These are phyloP conservation scores for Xylaria venustula DNA, from an alignment of 495 filamentous ascomycete species.

Conservation along the genomic window DNA sequence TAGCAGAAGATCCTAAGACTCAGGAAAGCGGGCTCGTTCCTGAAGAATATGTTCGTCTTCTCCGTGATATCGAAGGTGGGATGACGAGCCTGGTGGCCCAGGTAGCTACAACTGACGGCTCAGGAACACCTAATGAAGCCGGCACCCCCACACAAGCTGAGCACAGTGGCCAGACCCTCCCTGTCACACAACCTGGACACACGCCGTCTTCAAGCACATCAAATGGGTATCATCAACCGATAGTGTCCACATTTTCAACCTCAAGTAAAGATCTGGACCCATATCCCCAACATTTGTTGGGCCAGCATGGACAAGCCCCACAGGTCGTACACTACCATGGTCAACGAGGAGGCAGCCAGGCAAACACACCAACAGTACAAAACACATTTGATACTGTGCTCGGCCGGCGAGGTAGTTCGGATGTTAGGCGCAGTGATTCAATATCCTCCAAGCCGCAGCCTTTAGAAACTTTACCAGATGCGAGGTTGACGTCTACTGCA, in stretches of 20 bases:
- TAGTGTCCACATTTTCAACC: slow-evolving; percentile 73
- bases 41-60: slow-evolving; percentile 91
- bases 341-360: slow-evolving; percentile 58
- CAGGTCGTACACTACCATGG: slow-evolving; percentile 63
- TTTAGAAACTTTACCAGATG: slow-evolving; percentile 40
- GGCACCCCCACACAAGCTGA: slow-evolving; percentile 59
- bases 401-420: slow-evolving; percentile 40
- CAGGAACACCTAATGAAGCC: slow-evolving; percentile 46
- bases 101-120: slow-evolving; percentile 29
- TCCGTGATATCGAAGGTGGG: slow-evolving; percentile 82
- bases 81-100: slow-evolving; percentile 53
- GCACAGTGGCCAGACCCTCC: slow-evolving; percentile 32
- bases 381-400: slow-evolving; percentile 38
- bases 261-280: slow-evolving; percentile 72
- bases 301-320: slow-evolving; percentile 58
- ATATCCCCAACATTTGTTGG: slow-evolving; percentile 64
- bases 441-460: slow-evolving; percentile 25
- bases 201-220: slow-evolving; percentile 27
- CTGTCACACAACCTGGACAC: slow-evolving; percentile 34
- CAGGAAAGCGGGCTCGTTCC: slow-evolving; percentile 83
- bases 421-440: slow-evolving; percentile 30
- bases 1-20: slow-evolving; percentile 93
- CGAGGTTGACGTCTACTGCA: slow-evolving; percentile 28
- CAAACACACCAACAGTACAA: slow-evolving; percentile 55
- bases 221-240: slow-evolving; percentile 62